Evolutionary conservation across 2,329 filamentous ascomycete species (phyloP).

Genomic region (Cercospora janseana): DNA sequence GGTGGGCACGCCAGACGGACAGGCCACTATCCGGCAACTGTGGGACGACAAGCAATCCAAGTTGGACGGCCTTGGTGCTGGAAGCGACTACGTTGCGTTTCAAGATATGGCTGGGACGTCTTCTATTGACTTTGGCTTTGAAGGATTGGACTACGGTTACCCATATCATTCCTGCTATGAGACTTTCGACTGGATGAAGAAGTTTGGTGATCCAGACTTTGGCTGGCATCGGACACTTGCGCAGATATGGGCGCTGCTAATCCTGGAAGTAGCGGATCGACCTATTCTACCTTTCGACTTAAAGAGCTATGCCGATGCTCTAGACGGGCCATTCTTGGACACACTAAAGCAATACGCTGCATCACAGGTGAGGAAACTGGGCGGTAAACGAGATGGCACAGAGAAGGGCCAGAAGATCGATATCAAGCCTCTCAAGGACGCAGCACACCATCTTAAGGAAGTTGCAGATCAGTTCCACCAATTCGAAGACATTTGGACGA

Average conservation of each 20-base stretch:
- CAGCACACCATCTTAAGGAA: conserved; percentile 59
- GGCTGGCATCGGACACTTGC: conserved; percentile 75
- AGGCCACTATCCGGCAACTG: conserved; percentile 68
- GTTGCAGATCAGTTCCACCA: conserved; percentile 65
- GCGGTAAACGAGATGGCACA: conserved; percentile 28
- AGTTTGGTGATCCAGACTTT: conserved; percentile 74
- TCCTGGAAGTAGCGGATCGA: conserved; percentile 79
- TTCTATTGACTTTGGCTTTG: conserved; percentile 80
- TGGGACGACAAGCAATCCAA: conserved; percentile 67
- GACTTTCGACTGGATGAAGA: conserved; percentile 80
- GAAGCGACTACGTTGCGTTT: conserved; percentile 84
- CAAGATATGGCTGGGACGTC: conserved; percentile 87
- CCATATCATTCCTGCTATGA: conserved; percentile 86
- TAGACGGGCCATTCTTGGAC: conserved; percentile 61
- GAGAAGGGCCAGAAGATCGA: no score
- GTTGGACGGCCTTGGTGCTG: conserved; percentile 68
- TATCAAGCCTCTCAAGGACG: conserved; percentile 60
- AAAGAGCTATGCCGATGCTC: conserved; percentile 64
- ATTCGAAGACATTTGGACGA: conserved; percentile 78
- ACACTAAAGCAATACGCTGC: conserved; percentile 63
- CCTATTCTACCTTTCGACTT: conserved; percentile 82
- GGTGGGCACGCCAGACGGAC: conserved; percentile 68
- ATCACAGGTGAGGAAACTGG: conserved; percentile 11
- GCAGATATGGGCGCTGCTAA: conserved; percentile 76
- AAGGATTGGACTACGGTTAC: conserved; percentile 56